Evolutionary conservation across 2,329 filamentous ascomycete genomes (phyloP).

Genomic region (Dendrostoma leiphaemia): DNA sequence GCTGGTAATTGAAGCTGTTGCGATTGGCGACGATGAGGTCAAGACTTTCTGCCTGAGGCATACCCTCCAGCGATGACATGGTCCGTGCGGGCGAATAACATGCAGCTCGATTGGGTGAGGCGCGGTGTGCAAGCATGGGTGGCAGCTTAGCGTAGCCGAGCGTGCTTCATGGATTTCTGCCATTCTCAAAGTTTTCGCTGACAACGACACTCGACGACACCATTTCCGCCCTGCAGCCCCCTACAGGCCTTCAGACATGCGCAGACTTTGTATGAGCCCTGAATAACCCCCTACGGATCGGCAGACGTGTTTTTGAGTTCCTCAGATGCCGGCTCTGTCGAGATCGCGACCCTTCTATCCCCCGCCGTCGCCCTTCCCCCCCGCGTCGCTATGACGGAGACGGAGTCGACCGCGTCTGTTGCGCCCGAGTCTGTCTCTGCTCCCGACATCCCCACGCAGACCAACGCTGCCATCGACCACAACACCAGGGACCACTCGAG

Average conservation of each 20-base stretch:
- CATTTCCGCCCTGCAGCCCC: constrained; percentile 44
- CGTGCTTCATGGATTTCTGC: constrained; percentile 30
- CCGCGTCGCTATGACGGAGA: constrained; percentile 56
- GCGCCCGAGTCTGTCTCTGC: not conserved
- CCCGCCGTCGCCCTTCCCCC: constrained; percentile 24
- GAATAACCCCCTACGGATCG: constrained; percentile 43
- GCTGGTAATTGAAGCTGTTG: constrained; percentile 6
- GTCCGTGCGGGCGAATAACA: not conserved
- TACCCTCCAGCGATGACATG: not conserved
- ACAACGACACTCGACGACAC: constrained; percentile 40
- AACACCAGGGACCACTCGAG: not conserved
- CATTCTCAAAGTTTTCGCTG: constrained; percentile 49
- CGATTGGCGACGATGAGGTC: constrained; percentile 1
- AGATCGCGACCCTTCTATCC: constrained; percentile 47
- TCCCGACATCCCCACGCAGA: not conserved
- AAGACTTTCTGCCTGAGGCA: constrained; percentile 16
- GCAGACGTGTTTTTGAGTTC: constrained; percentile 55
- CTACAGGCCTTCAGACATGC: constrained; percentile 52
- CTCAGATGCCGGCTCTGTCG: constrained; percentile 58
- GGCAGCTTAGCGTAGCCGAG: constrained; percentile 23
- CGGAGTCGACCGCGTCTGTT: constrained; percentile 41
- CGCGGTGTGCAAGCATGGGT: not conserved
- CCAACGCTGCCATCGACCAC: not conserved
- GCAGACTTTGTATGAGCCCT: constrained; percentile 48
- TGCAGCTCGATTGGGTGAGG: not conserved